Base-by-base conservation (phyloP, 108 stramenopile genomes). In the Cyclostephanos invisitatus region DNA sequence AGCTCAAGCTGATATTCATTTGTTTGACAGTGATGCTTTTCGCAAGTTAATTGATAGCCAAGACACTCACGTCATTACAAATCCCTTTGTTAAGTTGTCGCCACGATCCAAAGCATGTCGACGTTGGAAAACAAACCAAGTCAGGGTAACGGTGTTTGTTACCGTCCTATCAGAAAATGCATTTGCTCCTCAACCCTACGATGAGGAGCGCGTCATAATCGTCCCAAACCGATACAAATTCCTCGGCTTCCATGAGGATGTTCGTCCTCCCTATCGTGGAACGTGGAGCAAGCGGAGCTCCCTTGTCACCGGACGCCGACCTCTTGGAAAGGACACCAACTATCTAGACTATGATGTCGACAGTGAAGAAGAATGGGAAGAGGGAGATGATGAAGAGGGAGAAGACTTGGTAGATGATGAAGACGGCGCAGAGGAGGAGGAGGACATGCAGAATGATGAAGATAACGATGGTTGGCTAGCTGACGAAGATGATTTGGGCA, bases 361-460 rank as follows among this genome's bases (percentile, higher is more conserved):
- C 67, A 94, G 93, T 62, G 95, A 96, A 77, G 92, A 87, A 11
- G 95, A 96, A 80, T 94, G 95, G 95, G 92, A 92, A 75, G 89
- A 92, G 71, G 95, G 87, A 20, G 94, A 95, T 54, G 89, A 92
- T 22, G 94, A 92, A 59, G 77, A 88, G 48, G 94, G 91, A 8
- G 91, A 92, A 59, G 90, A 92, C 74, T 80, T 82, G 35, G 80
- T 83, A 11, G 84, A 87, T 49, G 89, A 84, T 35, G 86, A 78
- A 5, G 79, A 77, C 27, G 84, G 84, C 27, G 83, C 82, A 36
- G 89, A 87, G 21, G 92, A 93, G 38, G 86, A 89, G 37, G 85
- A 82, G 3, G 91, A 86, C 50, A 56, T 51, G 25, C 49, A 53
- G 29, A 58, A 78, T 25, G 80, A 81, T 0, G 90, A 85, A 27